Evolutionary conservation across 495 filamentous ascomycete genomes (phyloP).

Genomic region (Xylaria scruposa): DNA sequence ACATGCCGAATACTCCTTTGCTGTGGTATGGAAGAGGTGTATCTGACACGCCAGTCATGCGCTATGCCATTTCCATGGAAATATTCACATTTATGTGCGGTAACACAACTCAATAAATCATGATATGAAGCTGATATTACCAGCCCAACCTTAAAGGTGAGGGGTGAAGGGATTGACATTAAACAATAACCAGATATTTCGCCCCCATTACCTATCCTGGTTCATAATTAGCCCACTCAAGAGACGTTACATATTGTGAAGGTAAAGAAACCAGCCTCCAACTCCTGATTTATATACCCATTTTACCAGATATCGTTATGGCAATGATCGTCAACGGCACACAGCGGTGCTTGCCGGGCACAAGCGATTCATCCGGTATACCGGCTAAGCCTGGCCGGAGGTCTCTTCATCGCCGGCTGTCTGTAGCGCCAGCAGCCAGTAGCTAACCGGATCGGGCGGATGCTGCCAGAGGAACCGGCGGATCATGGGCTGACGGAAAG

Average conservation of each 20-base stretch:
- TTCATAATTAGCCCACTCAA: neutral
- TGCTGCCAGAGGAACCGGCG: neutral
- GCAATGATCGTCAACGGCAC: conserved; percentile 20
- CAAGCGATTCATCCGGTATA: conserved; percentile 20
- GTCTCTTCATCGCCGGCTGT: conserved; percentile 15
- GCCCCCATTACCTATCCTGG: neutral
- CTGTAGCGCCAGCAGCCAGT: neutral
- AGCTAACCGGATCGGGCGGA: neutral
- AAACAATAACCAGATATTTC: neutral
- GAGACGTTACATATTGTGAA: conserved; percentile 10
- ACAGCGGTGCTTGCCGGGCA: neutral
- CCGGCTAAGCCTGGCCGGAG: conserved; percentile 11
- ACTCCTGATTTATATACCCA: neutral
- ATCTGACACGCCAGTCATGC: neutral
- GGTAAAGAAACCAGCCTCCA: conserved; percentile 1
- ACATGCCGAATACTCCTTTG: neutral
- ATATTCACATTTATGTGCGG: neutral
- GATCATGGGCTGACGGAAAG: neutral
- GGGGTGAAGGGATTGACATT: neutral
- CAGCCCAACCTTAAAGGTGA: neutral
- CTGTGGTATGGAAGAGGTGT: neutral
- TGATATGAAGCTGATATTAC: neutral
- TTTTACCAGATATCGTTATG: neutral
- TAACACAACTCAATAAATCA: neutral
- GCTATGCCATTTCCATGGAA: neutral